Evolutionary conservation across 805 yeast species (phyloP), one percentile per base, ranked within the genome.

Genomic region (Lachancea lanzarotensis): DNA sequence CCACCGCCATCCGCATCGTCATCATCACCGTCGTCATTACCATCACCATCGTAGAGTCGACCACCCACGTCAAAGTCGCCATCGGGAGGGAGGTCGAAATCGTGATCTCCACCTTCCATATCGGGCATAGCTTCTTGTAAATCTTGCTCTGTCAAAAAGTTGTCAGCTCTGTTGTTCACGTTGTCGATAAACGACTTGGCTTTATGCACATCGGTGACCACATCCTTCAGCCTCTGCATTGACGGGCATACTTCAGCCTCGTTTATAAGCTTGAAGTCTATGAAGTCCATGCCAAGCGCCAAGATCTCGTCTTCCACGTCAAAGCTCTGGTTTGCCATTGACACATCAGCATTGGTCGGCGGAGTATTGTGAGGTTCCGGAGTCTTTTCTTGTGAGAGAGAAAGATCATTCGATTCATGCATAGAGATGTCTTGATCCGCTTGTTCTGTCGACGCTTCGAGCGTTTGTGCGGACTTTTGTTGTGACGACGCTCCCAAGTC

Each of bases 171-270:
- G 40, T 50, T 49, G 57, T 74, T 78, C 40, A 73, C 70, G 35
- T 64, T 71, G 26, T 68, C 63, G 20, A 73, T 61, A 17, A 72
- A 65, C 1, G 61, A 51, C 51, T 79, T 77, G 3, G 83, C 83
- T 50, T 75, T 70, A 38, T 66, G 63, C 11, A 75, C 70, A 59
- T 78, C 85, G 15, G 67, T 66, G n/a, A 82, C 68, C 0, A 81
- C 87, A 9, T 67, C 64, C 48, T 78, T 74, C 40, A 86, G 65
- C 47, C 81, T 80, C 7, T 66, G 71, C 50, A 86, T 68, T 0
- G 95, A 84, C 0, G 95, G 91, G 52, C 95, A 85, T 1, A 89
- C 68, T 15, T 73, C 67, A 9, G 62, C 40, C 3, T 47, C 52
- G 7, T 65, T 62, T 3, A 68, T 48, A 13, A 61, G 56, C 1